Evolutionary conservation across 345 rosid species (phyloP).

Genomic region (Salix suchowensis): DNA sequence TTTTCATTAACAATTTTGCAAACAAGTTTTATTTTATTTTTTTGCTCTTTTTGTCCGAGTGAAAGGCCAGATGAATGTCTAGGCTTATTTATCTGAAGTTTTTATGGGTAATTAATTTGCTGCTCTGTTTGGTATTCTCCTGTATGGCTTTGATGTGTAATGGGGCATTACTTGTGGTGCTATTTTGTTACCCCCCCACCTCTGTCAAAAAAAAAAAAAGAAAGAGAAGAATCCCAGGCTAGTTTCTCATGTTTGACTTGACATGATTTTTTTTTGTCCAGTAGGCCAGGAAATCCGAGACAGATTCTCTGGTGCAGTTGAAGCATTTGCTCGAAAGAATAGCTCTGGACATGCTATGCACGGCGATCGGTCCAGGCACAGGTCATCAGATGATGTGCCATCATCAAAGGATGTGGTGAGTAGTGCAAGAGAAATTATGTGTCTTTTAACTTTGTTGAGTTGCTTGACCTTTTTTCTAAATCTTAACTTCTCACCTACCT

Average conservation of each 20-base stretch:
- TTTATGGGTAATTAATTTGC: not conserved
- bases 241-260: slow-evolving; percentile 12
- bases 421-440: slow-evolving; percentile 1
- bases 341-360: slow-evolving; percentile 37
- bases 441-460: not conserved
- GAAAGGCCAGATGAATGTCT: not conserved
- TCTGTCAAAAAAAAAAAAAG: not conserved
- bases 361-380: slow-evolving; percentile 45
- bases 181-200: not conserved
- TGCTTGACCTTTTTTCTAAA: not conserved
- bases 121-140: not conserved
- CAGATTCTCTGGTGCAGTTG: slow-evolving; percentile 62
- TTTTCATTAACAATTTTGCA: not conserved
- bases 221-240: not conserved
- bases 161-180: not conserved
- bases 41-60: not conserved
- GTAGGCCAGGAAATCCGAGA: slow-evolving; percentile 62
- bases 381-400: slow-evolving; percentile 52
- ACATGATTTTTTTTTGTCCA: slow-evolving; percentile 9
- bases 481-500: not conserved
- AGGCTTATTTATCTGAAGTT: not conserved
- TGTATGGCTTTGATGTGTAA: not conserved
- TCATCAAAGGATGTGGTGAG: slow-evolving; percentile 55
- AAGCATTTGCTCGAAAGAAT: slow-evolving; percentile 65
- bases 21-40: not conserved